Evolutionary conservation across 2,329 filamentous ascomycete genomes (phyloP).

Genomic region (Leptographium flavum): DNA sequence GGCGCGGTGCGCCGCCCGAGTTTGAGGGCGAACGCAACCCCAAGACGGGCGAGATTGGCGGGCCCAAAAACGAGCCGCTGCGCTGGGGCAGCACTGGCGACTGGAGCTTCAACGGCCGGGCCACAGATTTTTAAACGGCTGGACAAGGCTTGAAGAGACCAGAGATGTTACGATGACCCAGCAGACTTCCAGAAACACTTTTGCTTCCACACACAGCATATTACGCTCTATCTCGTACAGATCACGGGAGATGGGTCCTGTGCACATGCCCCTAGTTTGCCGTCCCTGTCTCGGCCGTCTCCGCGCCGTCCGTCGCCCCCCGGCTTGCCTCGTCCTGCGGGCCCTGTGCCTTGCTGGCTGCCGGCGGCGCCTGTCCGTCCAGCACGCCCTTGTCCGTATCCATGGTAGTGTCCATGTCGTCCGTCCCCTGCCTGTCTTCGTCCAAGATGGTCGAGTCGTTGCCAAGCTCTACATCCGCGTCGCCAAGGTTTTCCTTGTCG

Average conservation of each 20-base stretch:
- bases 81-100: slow-evolving; percentile 64
- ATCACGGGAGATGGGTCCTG: not conserved
- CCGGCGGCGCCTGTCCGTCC: not conserved
- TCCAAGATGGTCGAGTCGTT: slow-evolving; percentile 2
- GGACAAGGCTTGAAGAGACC: too few relatives aligned
- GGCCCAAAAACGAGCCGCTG: slow-evolving; percentile 92
- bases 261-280: not conserved
- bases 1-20: slow-evolving; percentile 70
- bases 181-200: too few relatives aligned
- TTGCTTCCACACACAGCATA: not conserved
- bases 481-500: slow-evolving; percentile 31
- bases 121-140: slow-evolving; percentile 71
- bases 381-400: not conserved
- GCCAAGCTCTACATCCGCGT: not conserved
- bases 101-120: slow-evolving; percentile 91
- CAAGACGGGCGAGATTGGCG: slow-evolving; percentile 86
- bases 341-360: not conserved
- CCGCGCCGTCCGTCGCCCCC: not conserved
- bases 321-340: not conserved
- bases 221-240: not conserved
- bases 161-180: too few relatives aligned
- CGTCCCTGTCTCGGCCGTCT: slow-evolving; percentile 6
- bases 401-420: not conserved
- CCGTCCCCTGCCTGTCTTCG: not conserved
- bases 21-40: slow-evolving; percentile 90